Percentiles rank a stretch among this genome's conserved stretches.
phyloP scores from a whole-genome alignment of 257 asterid genomes.

The Nicotiana sylvestris region DNA sequence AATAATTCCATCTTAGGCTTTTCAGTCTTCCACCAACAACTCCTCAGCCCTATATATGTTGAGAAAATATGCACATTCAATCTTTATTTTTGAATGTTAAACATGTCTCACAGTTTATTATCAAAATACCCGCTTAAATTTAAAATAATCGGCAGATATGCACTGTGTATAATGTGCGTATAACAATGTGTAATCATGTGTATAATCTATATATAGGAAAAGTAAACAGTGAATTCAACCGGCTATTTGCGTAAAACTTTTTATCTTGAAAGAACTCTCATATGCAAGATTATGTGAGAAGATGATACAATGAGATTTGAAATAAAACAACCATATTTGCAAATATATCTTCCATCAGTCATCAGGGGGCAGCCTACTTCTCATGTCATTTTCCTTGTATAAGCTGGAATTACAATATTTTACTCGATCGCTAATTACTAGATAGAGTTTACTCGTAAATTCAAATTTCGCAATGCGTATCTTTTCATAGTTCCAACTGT shows the following conservation, averaged over 20 bases:
- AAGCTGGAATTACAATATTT: not conserved
- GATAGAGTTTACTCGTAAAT: no score
- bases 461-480: no score
- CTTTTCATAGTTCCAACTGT: no score
- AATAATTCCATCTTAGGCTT: constrained; percentile 5
- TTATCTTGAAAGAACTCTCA: not conserved
- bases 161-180: no score
- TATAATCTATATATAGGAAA: no score
- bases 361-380: not conserved
- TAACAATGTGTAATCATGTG: no score
- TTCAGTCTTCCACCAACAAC: constrained; percentile 19
- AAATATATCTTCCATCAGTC: not conserved
- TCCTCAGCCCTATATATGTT: not conserved
- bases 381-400: not conserved
- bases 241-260: no score
- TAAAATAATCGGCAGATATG: no score
- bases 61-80: not conserved
- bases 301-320: not conserved
- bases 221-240: no score
- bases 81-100: not conserved
- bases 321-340: not conserved
- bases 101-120: not conserved
- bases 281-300: not conserved
- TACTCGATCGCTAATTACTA: no score
- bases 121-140: no score